Base-by-base conservation (phyloP, 306 rosid species). In the Fragaria iinumae region DNA sequence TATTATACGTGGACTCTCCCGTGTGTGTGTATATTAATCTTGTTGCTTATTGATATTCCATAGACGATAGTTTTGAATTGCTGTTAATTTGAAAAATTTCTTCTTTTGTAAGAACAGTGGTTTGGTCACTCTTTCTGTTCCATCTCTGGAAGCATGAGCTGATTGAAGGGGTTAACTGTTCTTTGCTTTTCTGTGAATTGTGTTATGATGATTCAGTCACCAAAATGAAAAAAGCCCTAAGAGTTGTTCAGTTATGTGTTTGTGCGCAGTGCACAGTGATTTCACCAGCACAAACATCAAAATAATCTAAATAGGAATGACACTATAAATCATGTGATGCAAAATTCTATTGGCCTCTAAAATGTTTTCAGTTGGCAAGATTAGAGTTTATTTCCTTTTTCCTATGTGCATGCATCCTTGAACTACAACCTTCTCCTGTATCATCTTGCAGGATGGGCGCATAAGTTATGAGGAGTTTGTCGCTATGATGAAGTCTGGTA, bases 401-500 rank as follows among this genome's bases (percentile, higher is more conserved):
- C 4, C 1, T n/a, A 38, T 11, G 20, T 67, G 14, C 70, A 21
- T 57, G 59, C 11, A 36, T 21, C 60, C 55, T 50, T 18, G 12
- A 67, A 50, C 63, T 63, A 52, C 38, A 48, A 72, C 23, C 73
- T 32, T 68, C 71, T 69, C 21, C 50, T 3, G 59, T 77, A 17
- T 77, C 0, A 39, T 64, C 62, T 76, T 56, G 80, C 82, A 93
- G 98, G 98, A 93, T 79, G 98, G 98, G 79, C 86, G 83, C 79
- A 93, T 93, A 71, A 91, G 98, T 76, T 91, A 91, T 14, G 92
- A 86, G 67, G 98, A 93, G 74, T 93, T 93, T 86, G 93, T 87
- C 47, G 87, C 83, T 43, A 93, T 93, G 98, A 93, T 93, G 98
- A 93, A 91, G 82, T 88, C 97, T 3, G 96, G 98, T 49, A 93